Conservation (phyloP, 1,139 yeast species). For the Pichiaceae sp. region DNA sequence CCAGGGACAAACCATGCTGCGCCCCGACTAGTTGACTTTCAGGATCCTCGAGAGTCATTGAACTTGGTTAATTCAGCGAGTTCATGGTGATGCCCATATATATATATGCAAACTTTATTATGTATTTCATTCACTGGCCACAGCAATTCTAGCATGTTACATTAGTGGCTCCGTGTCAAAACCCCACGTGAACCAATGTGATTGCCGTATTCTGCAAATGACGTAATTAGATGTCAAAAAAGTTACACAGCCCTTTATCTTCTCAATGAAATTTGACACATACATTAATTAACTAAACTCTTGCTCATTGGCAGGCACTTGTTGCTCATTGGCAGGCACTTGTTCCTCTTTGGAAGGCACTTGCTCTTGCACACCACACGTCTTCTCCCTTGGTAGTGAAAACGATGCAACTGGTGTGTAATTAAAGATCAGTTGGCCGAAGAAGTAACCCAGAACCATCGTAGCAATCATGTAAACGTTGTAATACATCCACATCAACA, state of each 20-base stretch:
- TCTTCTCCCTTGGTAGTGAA: constrained; percentile 1
- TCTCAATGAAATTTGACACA: not conserved
- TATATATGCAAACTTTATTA: too few species aligned
- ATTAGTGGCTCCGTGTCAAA: too few species aligned
- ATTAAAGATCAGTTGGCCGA: constrained; percentile 47
- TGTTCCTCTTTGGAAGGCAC: not conserved
- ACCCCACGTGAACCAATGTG: too few species aligned
- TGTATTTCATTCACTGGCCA: too few species aligned
- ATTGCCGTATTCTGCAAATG: too few species aligned
- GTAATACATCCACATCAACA: constrained; percentile 68
- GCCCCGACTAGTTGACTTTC: too few species aligned
- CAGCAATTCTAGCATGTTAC: too few species aligned
- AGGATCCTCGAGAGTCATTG: too few species aligned
- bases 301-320: not conserved
- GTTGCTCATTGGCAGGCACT: not conserved
- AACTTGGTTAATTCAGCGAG: too few species aligned
- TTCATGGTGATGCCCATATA: too few species aligned
- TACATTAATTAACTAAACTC: not conserved
- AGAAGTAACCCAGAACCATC: constrained; percentile 52
- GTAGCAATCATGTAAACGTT: constrained; percentile 61
- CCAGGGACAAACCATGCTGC: too few species aligned
- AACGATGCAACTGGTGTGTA: constrained; percentile 29
- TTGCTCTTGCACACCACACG: not conserved
- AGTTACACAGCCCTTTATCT: not conserved
- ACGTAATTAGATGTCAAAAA: not conserved